These are phyloP conservation scores for Byssoonygena ceratinophila DNA, from an alignment of 2,329 filamentous ascomycete genomes.

Conservation along the genomic window DNA sequence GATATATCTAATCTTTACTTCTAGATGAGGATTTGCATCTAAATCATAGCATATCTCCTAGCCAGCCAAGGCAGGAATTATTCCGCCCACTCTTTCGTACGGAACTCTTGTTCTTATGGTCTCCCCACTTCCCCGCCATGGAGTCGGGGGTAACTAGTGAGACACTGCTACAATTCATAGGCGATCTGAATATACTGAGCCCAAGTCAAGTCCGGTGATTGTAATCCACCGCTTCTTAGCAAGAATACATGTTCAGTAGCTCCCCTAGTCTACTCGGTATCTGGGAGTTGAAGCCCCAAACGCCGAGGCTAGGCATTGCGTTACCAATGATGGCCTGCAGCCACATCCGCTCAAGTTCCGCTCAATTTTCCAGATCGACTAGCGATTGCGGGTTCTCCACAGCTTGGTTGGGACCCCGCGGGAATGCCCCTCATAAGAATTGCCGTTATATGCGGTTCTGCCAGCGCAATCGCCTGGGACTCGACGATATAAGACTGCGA, in stretches of 20 bases:
- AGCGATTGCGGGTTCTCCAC: neutral
- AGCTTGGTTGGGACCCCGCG: neutral
- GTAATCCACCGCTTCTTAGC: too few relatives aligned
- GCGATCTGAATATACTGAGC: too few relatives aligned
- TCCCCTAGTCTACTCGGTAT: neutral
- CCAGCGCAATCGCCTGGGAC: neutral
- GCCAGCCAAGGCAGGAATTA: too few relatives aligned
- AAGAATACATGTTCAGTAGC: too few relatives aligned
- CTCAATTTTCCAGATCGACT: neutral
- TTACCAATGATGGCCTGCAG: neutral
- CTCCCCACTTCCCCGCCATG: conserved; percentile 1
- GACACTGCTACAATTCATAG: too few relatives aligned
- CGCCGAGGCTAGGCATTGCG: neutral
- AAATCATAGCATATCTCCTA: too few relatives aligned
- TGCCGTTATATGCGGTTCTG: conserved; percentile 8
- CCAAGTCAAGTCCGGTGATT: too few relatives aligned
- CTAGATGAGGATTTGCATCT: too few relatives aligned
- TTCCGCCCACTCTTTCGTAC: too few relatives aligned
- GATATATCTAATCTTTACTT: too few relatives aligned
- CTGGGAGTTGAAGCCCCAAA: neutral
- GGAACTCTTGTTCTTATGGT: too few relatives aligned
- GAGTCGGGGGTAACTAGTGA: neutral
- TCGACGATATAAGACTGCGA: neutral
- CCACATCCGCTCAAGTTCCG: neutral
- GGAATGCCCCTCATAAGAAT: neutral